phyloP scores from a whole-genome alignment of 2,329 filamentous ascomycete species.

The Penicillium brasilianum region DNA sequence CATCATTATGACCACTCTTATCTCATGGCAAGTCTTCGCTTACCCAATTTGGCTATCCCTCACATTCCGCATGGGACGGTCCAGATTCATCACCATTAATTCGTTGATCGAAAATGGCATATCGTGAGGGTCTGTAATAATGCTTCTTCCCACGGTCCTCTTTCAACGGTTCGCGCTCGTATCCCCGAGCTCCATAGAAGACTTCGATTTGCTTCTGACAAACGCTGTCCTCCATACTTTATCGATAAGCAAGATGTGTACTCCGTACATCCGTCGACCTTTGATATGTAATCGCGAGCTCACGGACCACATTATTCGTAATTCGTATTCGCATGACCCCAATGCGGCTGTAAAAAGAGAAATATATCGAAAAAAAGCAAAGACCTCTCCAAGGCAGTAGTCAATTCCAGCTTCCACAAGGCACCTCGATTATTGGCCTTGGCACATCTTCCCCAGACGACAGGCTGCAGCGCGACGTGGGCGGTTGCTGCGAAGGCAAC shows the following conservation, averaged over 20 bases:
- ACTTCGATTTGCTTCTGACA: background rate
- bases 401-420: background rate
- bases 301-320: background rate
- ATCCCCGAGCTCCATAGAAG: background rate
- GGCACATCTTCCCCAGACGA: background rate
- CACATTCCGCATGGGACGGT: background rate
- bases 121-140: background rate
- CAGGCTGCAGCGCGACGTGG: conserved; percentile 1
- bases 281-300: background rate
- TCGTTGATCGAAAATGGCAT: background rate
- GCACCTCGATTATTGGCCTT: conserved; percentile 5
- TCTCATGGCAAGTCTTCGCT: background rate
- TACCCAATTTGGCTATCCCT: background rate
- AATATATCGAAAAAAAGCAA: conserved; percentile 2
- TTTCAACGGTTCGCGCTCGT: too few relatives aligned
- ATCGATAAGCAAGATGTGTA: background rate
- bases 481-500: background rate
- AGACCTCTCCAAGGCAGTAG: background rate
- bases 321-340: background rate
- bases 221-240: background rate
- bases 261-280: too few relatives aligned
- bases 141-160: background rate
- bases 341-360: background rate
- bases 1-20: background rate
- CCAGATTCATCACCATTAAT: background rate